Evolutionary conservation across 768 basidiomycete genomes (phyloP).

Genomic region (Podaxis rugospora): DNA sequence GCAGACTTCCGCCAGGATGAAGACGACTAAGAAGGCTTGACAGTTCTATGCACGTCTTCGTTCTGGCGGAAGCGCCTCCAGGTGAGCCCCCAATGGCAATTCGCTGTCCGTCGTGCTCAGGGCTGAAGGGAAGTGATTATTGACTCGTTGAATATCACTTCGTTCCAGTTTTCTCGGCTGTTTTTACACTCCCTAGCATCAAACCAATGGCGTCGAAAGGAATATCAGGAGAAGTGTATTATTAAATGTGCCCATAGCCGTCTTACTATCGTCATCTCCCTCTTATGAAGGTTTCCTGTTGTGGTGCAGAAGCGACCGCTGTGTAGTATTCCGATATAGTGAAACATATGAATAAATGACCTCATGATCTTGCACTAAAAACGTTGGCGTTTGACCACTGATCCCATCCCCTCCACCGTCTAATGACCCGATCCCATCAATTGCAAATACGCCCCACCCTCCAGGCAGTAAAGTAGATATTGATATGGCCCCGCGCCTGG

Average conservation of each 20-base stretch:
- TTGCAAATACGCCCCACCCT: slow-evolving; percentile 25
- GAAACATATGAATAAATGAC: too few species aligned
- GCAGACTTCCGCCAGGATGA: neutral
- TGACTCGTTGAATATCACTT: neutral
- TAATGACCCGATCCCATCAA: slow-evolving; percentile 21
- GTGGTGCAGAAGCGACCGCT: neutral
- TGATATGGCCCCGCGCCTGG: slow-evolving; percentile 37
- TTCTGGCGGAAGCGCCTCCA: neutral
- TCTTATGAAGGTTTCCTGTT: neutral
- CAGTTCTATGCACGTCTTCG: neutral
- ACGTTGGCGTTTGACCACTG: neutral
- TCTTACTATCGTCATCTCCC: neutral
- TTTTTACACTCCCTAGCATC: neutral
- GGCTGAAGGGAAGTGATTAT: neutral
- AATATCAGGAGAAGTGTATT: neutral
- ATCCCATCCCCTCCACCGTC: neutral
- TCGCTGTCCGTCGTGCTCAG: neutral
- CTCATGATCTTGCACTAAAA: neutral
- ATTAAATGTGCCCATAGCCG: neutral
- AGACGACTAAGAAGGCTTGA: neutral
- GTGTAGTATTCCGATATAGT: neutral
- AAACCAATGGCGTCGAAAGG: neutral
- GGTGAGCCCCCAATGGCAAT: too few species aligned
- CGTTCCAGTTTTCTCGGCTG: neutral
- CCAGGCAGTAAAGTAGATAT: slow-evolving; percentile 44